phyloP scores from a whole-genome alignment of 108 stramenopile genomes.

The Epithemia pelagica region DNA sequence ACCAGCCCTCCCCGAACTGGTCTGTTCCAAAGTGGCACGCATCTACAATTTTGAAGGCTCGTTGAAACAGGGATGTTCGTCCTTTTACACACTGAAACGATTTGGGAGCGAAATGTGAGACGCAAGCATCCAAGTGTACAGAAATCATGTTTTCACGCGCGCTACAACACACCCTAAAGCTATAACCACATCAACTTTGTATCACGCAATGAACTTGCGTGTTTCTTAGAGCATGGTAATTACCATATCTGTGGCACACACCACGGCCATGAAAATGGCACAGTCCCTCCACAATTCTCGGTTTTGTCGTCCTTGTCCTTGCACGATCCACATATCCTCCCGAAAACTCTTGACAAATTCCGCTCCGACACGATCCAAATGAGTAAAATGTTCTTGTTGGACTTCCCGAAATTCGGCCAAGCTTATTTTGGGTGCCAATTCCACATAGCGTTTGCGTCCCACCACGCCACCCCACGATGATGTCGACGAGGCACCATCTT shows the following conservation, averaged over 20 bases:
- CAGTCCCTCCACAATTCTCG: conserved; percentile 54
- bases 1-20: conserved; percentile 12
- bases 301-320: conserved; percentile 73
- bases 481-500: background rate
- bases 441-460: conserved; percentile 81
- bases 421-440: conserved; percentile 78
- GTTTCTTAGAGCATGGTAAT: conserved; percentile 30
- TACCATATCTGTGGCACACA: conserved; percentile 56
- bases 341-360: conserved; percentile 71
- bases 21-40: conserved; percentile 33
- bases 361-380: conserved; percentile 68
- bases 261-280: conserved; percentile 60
- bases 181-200: too few relatives aligned
- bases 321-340: conserved; percentile 74
- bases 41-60: conserved; percentile 41
- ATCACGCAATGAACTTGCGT: too few relatives aligned
- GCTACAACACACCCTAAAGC: too few relatives aligned
- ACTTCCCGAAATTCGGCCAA: conserved; percentile 70
- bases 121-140: too few relatives aligned
- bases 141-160: too few relatives aligned
- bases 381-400: conserved; percentile 68
- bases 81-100: conserved; percentile 42
- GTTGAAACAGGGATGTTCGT: conserved; percentile 37
- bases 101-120: conserved; percentile 15
- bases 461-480: conserved; percentile 33